These are phyloP conservation scores for Mycena chlorophos DNA, from an alignment of 768 basidiomycete species.

Conservation along the genomic window DNA sequence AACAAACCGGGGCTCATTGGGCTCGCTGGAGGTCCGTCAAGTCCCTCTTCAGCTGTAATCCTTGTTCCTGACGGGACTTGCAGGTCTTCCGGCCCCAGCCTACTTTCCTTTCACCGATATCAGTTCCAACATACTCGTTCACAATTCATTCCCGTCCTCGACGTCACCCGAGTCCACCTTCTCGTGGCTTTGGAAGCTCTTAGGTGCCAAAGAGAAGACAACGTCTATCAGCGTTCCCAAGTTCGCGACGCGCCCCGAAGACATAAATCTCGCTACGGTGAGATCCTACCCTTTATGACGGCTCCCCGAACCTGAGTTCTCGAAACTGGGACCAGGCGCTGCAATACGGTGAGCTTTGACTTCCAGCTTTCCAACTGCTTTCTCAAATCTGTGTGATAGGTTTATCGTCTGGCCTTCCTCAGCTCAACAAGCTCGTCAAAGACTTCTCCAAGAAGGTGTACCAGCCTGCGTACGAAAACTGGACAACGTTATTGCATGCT, in stretches of 20 bases:
- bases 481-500: conserved; percentile 52
- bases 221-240: conserved; percentile 60
- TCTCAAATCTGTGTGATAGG: conserved; percentile 24
- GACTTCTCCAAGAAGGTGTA: conserved; percentile 57
- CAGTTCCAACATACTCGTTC: conserved; percentile 51
- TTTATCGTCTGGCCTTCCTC: conserved; percentile 51
- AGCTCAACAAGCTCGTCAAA: conserved; percentile 54
- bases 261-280: conserved; percentile 55
- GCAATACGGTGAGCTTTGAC: conserved; percentile 60
- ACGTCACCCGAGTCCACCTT: conserved; percentile 30
- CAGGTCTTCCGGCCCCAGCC: conserved; percentile 64
- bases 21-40: conserved; percentile 60
- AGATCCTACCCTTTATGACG: background rate
- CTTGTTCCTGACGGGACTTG: no score
- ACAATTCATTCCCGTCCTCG: conserved; percentile 50
- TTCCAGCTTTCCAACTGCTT: background rate
- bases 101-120: conserved; percentile 72
- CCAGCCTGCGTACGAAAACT: conserved; percentile 64
- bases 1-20: conserved; percentile 52
- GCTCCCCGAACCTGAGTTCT: background rate
- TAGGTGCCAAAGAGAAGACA: conserved; percentile 47
- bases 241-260: conserved; percentile 44
- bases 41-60: no score
- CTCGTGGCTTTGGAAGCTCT: conserved; percentile 62
- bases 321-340: conserved; percentile 45